A percentile compares a stretch with the other conserved stretches of the same genome.
Evolutionary conservation across 2,329 filamentous ascomycete species (phyloP).

Genomic region (Gremmenia infestans): DNA sequence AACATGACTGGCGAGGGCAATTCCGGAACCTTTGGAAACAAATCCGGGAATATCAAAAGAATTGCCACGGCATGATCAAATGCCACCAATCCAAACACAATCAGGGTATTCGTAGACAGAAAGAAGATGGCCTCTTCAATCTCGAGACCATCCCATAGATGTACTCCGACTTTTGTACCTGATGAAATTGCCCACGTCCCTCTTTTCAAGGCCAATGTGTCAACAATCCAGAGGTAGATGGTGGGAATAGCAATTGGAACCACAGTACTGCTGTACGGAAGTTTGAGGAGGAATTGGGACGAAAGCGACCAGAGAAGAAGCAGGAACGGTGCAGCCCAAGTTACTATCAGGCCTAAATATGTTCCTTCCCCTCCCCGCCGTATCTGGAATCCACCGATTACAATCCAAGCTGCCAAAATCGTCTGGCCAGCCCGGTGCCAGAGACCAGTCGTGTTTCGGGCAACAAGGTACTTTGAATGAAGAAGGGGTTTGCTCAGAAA

Average conservation of each 20-base stretch:
- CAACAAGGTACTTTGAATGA: conserved; percentile 50
- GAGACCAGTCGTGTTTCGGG: conserved; percentile 15
- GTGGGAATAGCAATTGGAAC: conserved; percentile 60
- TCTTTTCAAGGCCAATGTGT: conserved; percentile 60
- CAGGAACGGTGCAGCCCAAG: conserved; percentile 64
- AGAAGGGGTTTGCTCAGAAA: conserved; percentile 57
- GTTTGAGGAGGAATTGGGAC: conserved; percentile 56
- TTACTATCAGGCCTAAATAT: conserved; percentile 65
- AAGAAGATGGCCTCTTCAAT: conserved; percentile 74
- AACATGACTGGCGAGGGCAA: conserved; percentile 46
- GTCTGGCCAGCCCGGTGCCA: conserved; percentile 45
- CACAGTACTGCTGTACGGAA: conserved; percentile 54
- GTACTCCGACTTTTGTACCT: conserved; percentile 60
- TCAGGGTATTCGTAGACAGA: conserved; percentile 61
- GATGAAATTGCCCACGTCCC: conserved; percentile 69
- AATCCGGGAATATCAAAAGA: conserved; percentile 54
- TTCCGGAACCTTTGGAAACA: conserved; percentile 47
- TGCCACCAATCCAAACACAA: conserved; percentile 63
- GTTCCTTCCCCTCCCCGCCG: conserved; percentile 46
- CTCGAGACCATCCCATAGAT: conserved; percentile 61
- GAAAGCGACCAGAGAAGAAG: conserved; percentile 59
- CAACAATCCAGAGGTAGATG: conserved; percentile 66
- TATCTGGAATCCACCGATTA: conserved; percentile 42
- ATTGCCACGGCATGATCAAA: conserved; percentile 67
- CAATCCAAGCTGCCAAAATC: conserved; percentile 39